Evolutionary conservation across 2,329 filamentous ascomycete genomes (phyloP).

Genomic region (Fusarium euwallaceae): DNA sequence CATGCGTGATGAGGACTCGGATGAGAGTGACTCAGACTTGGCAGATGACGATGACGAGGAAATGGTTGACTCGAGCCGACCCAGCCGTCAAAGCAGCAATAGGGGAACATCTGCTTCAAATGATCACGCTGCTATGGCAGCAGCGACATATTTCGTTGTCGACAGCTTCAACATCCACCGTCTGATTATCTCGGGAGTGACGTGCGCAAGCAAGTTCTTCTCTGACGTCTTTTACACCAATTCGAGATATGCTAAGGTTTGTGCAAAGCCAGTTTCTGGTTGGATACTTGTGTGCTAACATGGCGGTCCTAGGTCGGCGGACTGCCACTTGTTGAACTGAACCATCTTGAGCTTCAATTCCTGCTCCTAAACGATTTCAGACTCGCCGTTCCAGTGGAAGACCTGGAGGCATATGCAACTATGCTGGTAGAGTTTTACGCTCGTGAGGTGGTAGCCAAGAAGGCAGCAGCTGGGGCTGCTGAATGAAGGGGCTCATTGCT

Average conservation of each 20-base stretch:
- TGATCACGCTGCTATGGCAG: slow-evolving; percentile 42
- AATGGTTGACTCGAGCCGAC: slow-evolving; percentile 49
- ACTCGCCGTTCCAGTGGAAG: slow-evolving; percentile 91
- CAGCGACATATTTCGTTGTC: slow-evolving; percentile 84
- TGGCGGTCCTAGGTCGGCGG: slow-evolving; percentile 82
- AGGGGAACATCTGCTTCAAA: slow-evolving; percentile 37
- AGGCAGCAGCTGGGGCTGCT: slow-evolving; percentile 27
- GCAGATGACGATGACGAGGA: slow-evolving; percentile 60
- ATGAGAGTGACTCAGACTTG: slow-evolving; percentile 65
- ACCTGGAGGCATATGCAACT: slow-evolving; percentile 95
- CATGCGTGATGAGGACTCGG: slow-evolving; percentile 51
- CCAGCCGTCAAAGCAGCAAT: slow-evolving; percentile 41
- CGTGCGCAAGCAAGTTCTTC: slow-evolving; percentile 99
- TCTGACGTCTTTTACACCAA: slow-evolving; percentile 99
- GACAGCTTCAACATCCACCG: slow-evolving; percentile 99
- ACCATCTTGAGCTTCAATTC: slow-evolving; percentile 96
- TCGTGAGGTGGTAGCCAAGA: slow-evolving; percentile 77
- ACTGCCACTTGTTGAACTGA: slow-evolving; percentile 89
- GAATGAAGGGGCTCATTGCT: slow-evolving; percentile 34
- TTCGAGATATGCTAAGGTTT: slow-evolving; percentile 97
- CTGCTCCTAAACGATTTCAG: slow-evolving; percentile 96
- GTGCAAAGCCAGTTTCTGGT: slow-evolving; percentile 44
- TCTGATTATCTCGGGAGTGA: slow-evolving; percentile 95
- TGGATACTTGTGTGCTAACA: slow-evolving; percentile 22
- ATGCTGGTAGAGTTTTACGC: slow-evolving; percentile 99